Percentiles rank a stretch among this genome's conserved stretches.
Conservation (phyloP, 805 yeast genomes). For the Hanseniaspora hatyaiensis region DNA sequence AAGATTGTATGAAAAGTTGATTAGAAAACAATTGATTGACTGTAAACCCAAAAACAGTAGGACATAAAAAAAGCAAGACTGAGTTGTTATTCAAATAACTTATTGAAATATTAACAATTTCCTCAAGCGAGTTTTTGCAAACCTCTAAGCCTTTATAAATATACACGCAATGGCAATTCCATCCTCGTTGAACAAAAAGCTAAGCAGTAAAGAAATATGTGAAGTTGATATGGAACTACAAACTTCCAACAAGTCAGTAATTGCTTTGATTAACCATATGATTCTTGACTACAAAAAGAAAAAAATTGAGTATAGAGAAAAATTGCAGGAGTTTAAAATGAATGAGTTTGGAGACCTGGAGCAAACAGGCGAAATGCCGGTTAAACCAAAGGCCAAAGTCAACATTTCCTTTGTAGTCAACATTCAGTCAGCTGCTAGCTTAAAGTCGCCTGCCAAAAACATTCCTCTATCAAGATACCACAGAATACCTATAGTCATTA, state of each 20-base stretch:
- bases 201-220: neutral
- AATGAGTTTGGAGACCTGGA: slow-evolving; percentile 1
- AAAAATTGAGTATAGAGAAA: neutral
- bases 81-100: no score
- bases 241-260: slow-evolving; percentile 7
- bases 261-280: slow-evolving; percentile 10
- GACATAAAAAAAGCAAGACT: no score
- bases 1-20: no score
- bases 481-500: slow-evolving; percentile 46
- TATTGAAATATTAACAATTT: no score
- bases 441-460: slow-evolving; percentile 16
- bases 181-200: neutral
- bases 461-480: slow-evolving; percentile 21
- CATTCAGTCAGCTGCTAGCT: slow-evolving; percentile 12
- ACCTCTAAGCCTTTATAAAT: no score
- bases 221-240: neutral
- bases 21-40: no score
- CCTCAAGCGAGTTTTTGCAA: no score
- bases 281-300: slow-evolving; percentile 8
- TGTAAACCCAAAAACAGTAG: no score
- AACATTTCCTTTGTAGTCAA: slow-evolving; percentile 13
- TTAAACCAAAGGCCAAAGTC: slow-evolving; percentile 6
- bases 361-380: neutral
- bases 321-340: neutral
- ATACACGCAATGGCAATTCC: neutral